phyloP scores from a whole-genome alignment of 495 filamentous ascomycete species.

The Trichocladium uniseriatum region DNA sequence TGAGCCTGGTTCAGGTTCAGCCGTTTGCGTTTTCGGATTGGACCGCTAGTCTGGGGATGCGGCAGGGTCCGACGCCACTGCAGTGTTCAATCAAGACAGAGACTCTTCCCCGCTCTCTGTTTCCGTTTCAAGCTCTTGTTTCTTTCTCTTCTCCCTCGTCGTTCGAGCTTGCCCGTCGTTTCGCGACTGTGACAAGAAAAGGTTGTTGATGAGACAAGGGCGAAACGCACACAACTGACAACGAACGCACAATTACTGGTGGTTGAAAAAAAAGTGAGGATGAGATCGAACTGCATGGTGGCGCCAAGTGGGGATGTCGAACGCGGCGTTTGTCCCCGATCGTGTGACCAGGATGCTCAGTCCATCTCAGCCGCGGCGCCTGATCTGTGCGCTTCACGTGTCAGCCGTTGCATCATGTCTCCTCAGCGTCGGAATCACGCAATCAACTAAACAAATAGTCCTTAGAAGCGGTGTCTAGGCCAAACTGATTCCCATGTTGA shows the following conservation, averaged over 20 bases:
- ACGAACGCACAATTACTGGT: not conserved
- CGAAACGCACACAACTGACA: not conserved
- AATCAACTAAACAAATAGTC: no score
- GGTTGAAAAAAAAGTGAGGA: slow-evolving; percentile 1
- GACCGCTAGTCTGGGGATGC: slow-evolving; percentile 8
- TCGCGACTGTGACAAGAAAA: not conserved
- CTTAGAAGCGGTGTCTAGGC: no score
- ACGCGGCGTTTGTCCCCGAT: slow-evolving; percentile 2
- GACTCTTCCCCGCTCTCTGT: no score
- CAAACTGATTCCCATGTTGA: no score
- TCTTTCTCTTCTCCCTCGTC: not conserved
- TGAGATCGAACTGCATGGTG: not conserved
- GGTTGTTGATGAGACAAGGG: not conserved
- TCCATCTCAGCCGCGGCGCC: no score
- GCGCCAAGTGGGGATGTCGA: slow-evolving; percentile 2
- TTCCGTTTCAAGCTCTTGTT: not conserved
- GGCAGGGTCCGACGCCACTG: slow-evolving; percentile 13
- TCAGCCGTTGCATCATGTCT: not conserved
- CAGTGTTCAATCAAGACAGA: no score
- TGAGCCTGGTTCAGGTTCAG: not conserved
- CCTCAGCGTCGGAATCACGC: no score
- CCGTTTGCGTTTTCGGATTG: slow-evolving; percentile 9
- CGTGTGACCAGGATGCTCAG: slow-evolving; percentile 11
- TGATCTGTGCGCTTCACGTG: no score
- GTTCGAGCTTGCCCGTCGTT: no score